Evolutionary conservation across 495 filamentous ascomycete genomes (phyloP), one percentile per base, ranked within the genome.

Genomic region (Rhizodiscina lignyota): DNA sequence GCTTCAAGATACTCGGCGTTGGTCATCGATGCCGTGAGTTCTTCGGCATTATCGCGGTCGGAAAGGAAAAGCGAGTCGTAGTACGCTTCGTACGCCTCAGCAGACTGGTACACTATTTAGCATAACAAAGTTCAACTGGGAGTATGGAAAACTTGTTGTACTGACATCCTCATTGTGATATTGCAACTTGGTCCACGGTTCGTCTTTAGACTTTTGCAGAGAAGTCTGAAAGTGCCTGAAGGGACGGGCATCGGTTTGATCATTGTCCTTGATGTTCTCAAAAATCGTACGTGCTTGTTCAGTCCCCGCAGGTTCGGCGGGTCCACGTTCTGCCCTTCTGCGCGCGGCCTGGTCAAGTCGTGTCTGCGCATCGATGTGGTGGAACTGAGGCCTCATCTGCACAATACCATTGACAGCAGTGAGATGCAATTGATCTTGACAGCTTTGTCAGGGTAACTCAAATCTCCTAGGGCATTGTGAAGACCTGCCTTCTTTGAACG

Each of bases 371-470:
- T 85, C 81, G 18, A 85, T 47, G 49, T 86, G 79, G 44, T 78
- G 71, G 41, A 81, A 70, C 42, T 84, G 74, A 3, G 81, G 76
- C 3, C 77, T 69, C 44, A 86, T 59, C 51, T 83, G 77, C 11
- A 79, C 75, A 13, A 82, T 69, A 0, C 74, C 72, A 18, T 67
- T 62, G 30, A 84, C 61, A 4, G 67, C 67, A 0, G 71, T 79
- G n/a, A 83, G 58, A 53, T 82, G 73, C 4, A 82, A 49, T 44
- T 79, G 67, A 37, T 71, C 73, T 79, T 35, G 3, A 8, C 15
- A 4, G 34, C 20, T 53, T 36, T 40, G 47, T 28, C 21, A 21
- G 16, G 15, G 21, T n/a, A n/a, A n/a, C n/a, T n/a, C n/a, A n/a
- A n/a, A n/a, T n/a, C n/a, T n/a, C n/a, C n/a, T n/a, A n/a, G 26